Conservation (phyloP, 805 yeast species). For the Metschnikowia noctiluminum region DNA sequence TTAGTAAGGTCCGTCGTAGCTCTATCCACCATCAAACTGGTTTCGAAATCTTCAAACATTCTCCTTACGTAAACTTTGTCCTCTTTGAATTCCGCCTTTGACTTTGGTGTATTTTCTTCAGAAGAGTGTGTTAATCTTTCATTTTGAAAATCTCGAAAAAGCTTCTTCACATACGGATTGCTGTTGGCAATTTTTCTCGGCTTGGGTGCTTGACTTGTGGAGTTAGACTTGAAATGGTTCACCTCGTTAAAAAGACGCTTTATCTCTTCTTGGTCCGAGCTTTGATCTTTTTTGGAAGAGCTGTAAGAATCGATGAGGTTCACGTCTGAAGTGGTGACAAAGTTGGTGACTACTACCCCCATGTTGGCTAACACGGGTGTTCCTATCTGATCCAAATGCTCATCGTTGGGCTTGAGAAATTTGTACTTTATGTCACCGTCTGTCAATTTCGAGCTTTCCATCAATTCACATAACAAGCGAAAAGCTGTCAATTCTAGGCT, state of each 20-base stretch:
- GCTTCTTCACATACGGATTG: conserved; percentile 20
- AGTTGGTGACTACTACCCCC: conserved; percentile 51
- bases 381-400: conserved; percentile 20
- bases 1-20: conserved; percentile 9
- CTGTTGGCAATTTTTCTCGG: conserved; percentile 5
- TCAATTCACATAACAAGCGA: conserved; percentile 40
- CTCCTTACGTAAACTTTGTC: conserved; percentile 22
- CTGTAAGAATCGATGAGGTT: conserved; percentile 33
- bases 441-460: conserved; percentile 21
- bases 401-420: conserved; percentile 19
- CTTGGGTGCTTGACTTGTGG: conserved; percentile 1
- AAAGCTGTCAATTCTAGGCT: conserved; percentile 29
- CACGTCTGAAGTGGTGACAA: conserved; percentile 42
- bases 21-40: conserved; percentile 7
- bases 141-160: conserved; percentile 20
- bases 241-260: conserved; percentile 16
- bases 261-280: conserved; percentile 6
- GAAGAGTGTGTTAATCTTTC: not conserved
- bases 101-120: not conserved
- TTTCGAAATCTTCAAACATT: conserved; percentile 21
- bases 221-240: conserved; percentile 2
- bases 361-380: conserved; percentile 47
- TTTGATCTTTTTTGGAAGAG: not conserved
- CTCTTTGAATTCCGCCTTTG: conserved; percentile 11
- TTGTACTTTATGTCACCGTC: conserved; percentile 21